Evolutionary conservation across 768 basidiomycete genomes (phyloP).

Genomic region (Lactarius akahatsu): DNA sequence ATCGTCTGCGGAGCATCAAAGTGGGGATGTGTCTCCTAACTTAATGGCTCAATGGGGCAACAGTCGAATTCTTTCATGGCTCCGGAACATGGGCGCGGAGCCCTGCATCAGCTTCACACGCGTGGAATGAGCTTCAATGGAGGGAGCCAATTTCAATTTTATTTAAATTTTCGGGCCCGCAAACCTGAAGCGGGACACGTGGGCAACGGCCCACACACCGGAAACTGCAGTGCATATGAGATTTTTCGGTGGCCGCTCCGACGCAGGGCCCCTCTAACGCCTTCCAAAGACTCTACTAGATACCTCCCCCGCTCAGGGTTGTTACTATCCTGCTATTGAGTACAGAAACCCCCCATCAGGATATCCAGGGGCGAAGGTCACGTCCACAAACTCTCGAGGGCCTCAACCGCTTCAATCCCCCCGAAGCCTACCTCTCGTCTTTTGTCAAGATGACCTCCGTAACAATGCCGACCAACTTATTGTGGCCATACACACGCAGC

Average conservation of each 20-base stretch:
- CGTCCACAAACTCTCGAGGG: neutral
- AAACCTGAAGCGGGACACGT: constrained; percentile 22
- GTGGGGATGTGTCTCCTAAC: constrained; percentile 5
- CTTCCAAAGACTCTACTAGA: constrained; percentile 3
- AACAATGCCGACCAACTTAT: neutral
- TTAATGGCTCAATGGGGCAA: constrained; percentile 16
- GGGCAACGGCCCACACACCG: neutral
- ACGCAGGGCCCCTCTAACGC: constrained; percentile 9
- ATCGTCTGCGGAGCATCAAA: constrained; percentile 23
- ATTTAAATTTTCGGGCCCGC: constrained; percentile 11
- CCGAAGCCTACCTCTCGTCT: neutral
- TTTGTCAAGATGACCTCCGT: neutral
- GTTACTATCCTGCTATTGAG: neutral
- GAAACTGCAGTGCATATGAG: constrained; percentile 5
- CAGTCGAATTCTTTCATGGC: constrained; percentile 5
- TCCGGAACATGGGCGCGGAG: constrained; percentile 11
- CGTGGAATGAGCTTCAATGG: constrained; percentile 8
- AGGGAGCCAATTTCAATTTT: constrained; percentile 11
- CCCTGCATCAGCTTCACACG: constrained; percentile 13
- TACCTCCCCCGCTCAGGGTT: neutral
- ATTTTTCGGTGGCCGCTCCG: constrained; percentile 13
- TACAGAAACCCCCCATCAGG: neutral
- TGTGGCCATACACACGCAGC: neutral
- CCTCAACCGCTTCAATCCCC: neutral
- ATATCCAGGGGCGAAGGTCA: neutral